Base-by-base conservation (phyloP, 192 early-diverging fungal species). In the Pilaira anomala region DNA sequence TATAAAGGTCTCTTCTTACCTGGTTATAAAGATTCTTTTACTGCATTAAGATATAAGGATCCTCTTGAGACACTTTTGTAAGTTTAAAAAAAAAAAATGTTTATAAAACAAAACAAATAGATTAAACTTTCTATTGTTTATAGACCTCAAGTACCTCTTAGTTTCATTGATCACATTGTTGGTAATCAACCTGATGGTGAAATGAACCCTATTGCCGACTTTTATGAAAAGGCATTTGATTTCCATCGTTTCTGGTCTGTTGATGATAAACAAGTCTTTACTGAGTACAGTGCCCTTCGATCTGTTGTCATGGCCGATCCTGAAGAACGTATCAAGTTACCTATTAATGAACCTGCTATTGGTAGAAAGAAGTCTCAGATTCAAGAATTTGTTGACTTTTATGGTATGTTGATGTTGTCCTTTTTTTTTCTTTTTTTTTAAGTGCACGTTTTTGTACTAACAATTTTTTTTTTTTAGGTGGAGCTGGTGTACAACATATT, bases 161-260 rank as follows among this genome's bases (percentile, higher is more conserved):
- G 74, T 49, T 81, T 83, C 60, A 87, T 98, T 68, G 96, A 97
- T 74, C 96, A 98, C 81, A 90, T 92, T 59, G 96, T 98, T 45
- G 92, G 89, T 12, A 98, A 97, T 81, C 94, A 97, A 72, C 94
- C 94, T 62, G 93, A 95, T 68, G 76, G 85, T 79, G 80, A 90
- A 79, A 96, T 98, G 94, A 72, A 85, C 28, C 68, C 83, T 62
- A 85, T 91, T 60, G 90, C 88, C 74, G 87, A 94, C 64, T 79
- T 88, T 63, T 96, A 98, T 78, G 94, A 96, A 79, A 78, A 86
- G 56, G 78, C 85, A 59, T 85, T 98, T n/a, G 93, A 90, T 61
- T 98, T 97, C 86, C 95, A 95, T 79, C 86, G 95, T 46, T 98
- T 97, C 88, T 97, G 94, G 94, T 94, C 91, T 44, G 92, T 98